Evolutionary conservation across 148 eudicot genomes (phyloP), one percentile per base, ranked within the genome.

Genomic region (Oxyria digyna): DNA sequence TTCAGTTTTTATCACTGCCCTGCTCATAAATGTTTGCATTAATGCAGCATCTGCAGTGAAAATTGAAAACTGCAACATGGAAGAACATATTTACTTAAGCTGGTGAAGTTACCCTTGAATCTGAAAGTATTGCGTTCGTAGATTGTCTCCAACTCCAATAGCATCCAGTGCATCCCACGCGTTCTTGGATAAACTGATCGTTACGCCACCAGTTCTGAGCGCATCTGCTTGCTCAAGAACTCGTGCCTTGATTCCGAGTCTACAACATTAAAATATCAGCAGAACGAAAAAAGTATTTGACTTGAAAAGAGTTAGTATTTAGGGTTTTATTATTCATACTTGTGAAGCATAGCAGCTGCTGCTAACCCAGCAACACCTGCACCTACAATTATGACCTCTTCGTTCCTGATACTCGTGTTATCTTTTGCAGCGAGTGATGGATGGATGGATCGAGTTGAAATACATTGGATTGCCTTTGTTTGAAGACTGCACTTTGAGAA

Each of bases 341-440:
- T 94, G 75, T 88, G 89, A 26, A 94, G 96, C 40, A 91, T 81
- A 49, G 91, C 87, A 8, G 98, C 96, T 3, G 97, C 86, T 69
- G 98, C 89, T 27, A 94, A 87, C 21, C 98, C 97, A 15, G 98
- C 89, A 37, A 94, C 85, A 27, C 98, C 98, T 21, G 86, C 98
- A n/a, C 98, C 98, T 12, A 90, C 84, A 12, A 94, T 85, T 49
- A 94, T 91, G 4, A 94, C 67, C 4, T 89, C 87, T 81, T 87
- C 88, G 43, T 80, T 80, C 55, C 24, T 40, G 59, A 31, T 4
- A 32, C 10, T 29, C 6, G 20, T 59, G 10, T 9, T 31, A 14
- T 8, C 27, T 9, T 46, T 23, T 15, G 71, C 17, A 20, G 33
- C 23, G 1, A 26, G 23, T 18, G 66, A 62, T 12, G 35, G 66